A percentile compares a stretch with the other conserved stretches of the same genome.
Conservation (phyloP, 2,329 filamentous ascomycete species). For the Neospermospora avenae region DNA sequence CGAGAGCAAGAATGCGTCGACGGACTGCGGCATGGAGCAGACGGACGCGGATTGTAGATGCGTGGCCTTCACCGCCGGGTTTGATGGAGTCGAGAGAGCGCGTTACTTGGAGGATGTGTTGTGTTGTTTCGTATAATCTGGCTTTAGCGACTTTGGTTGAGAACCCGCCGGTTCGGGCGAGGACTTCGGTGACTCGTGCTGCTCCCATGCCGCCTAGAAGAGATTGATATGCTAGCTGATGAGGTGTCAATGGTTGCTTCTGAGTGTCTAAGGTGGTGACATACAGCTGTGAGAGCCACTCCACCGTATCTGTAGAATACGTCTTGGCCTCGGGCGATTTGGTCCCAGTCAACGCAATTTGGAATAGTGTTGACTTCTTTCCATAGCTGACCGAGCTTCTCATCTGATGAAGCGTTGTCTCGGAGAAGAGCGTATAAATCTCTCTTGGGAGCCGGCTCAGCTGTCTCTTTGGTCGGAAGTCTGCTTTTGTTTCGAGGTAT, state of each 20-base stretch:
- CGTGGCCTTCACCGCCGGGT: conserved; percentile 64
- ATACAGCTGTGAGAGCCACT: conserved; percentile 57
- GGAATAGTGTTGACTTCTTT: conserved; percentile 63
- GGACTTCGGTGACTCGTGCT: conserved; percentile 69
- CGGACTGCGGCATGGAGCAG: conserved; percentile 68
- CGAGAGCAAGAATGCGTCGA: conserved; percentile 59
- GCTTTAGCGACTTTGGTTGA: conserved; percentile 62
- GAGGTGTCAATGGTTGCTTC: background rate
- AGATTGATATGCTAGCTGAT: conserved; percentile 50
- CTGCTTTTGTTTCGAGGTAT: conserved; percentile 30
- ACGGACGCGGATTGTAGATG: conserved; percentile 63
- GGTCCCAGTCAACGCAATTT: conserved; percentile 74
- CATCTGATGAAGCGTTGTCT: conserved; percentile 54
- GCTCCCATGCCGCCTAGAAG: conserved; percentile 70
- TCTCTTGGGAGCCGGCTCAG: conserved; percentile 37
- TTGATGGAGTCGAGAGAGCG: conserved; percentile 60
- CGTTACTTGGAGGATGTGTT: conserved; percentile 72
- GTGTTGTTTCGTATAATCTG: conserved; percentile 68
- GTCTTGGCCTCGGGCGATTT: conserved; percentile 70
- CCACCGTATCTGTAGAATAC: conserved; percentile 75
- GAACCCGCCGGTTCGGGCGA: conserved; percentile 73
- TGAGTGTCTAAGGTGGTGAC: conserved; percentile 13
- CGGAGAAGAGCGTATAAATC: conserved; percentile 63
- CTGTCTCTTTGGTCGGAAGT: conserved; percentile 39
- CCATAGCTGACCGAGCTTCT: conserved; percentile 58